These are phyloP conservation scores for Suillus tomentosus DNA, from an alignment of 768 basidiomycete species.

Conservation along the genomic window DNA sequence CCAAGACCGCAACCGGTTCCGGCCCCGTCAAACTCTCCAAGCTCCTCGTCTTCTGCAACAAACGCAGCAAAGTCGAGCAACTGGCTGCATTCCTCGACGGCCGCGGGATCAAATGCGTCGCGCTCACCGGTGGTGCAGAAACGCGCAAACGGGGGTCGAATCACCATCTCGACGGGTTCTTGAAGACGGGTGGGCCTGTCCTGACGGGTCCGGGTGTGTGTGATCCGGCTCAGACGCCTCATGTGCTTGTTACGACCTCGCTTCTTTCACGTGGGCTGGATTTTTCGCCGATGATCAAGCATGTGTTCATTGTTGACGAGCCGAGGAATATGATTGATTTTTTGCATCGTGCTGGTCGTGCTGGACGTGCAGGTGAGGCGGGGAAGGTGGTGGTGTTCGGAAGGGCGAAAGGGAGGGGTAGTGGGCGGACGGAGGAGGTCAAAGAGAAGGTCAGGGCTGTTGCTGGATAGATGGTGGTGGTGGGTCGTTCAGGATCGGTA, in stretches of 20 bases:
- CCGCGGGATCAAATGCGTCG: constrained; percentile 62
- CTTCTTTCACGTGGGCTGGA: constrained; percentile 89
- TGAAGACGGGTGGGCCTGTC: constrained; percentile 36
- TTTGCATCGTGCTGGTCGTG: constrained; percentile 85
- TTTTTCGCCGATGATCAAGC: constrained; percentile 73
- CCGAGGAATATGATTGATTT: constrained; percentile 92
- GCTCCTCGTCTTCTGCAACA: constrained; percentile 84
- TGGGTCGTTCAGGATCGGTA: constrained; percentile 1
- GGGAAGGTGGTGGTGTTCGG: constrained; percentile 81
- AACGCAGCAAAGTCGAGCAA: constrained; percentile 63
- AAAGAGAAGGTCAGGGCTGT: constrained; percentile 51
- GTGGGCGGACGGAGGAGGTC: constrained; percentile 51
- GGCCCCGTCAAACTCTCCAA: constrained; percentile 51
- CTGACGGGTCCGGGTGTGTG: constrained; percentile 19
- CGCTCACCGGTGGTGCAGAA: constrained; percentile 64
- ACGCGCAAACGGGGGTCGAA: constrained; percentile 69
- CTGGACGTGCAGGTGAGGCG: constrained; percentile 69
- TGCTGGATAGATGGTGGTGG: constrained; percentile 20
- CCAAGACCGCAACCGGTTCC: constrained; percentile 26
- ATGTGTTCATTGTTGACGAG: constrained; percentile 87
- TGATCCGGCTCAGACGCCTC: constrained; percentile 43
- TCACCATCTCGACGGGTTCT: constrained; percentile 74
- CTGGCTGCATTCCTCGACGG: constrained; percentile 59
- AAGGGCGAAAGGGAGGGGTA: constrained; percentile 66
- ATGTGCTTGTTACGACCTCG: constrained; percentile 86